Percentiles rank a stretch among this genome's conserved stretches.
Evolutionary conservation across 2,329 filamentous ascomycete genomes (phyloP).

Genomic region (Talaromyces albobiverticillius): DNA sequence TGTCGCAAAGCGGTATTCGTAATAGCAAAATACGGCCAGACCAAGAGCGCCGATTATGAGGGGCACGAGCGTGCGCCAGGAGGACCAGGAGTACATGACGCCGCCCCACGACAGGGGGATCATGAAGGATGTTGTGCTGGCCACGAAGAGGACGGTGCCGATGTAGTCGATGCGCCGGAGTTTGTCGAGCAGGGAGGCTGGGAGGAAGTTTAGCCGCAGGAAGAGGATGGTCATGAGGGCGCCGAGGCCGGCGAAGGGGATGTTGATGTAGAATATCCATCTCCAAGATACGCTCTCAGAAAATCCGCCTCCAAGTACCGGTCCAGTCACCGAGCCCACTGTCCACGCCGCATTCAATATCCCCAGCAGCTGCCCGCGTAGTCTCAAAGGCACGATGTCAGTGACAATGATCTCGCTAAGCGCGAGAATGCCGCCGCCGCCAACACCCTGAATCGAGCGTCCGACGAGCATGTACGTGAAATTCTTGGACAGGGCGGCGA

Average conservation of each 20-base stretch:
- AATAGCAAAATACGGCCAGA: constrained; percentile 21
- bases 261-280: constrained; percentile 34
- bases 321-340: constrained; percentile 47
- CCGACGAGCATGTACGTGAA: constrained; percentile 52
- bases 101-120: constrained; percentile 32
- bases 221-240: constrained; percentile 25
- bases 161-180: constrained; percentile 27
- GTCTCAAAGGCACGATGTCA: constrained; percentile 44
- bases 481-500: constrained; percentile 49
- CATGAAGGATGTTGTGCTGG: constrained; percentile 27
- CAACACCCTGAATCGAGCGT: constrained; percentile 55
- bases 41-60: constrained; percentile 27
- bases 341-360: constrained; percentile 22
- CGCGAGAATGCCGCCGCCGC: constrained; percentile 43
- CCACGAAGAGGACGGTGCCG: constrained; percentile 28
- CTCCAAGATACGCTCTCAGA: constrained; percentile 26
- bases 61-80: constrained; percentile 27
- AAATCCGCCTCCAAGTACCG: constrained; percentile 36
- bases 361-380: constrained; percentile 28
- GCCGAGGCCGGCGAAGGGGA: constrained; percentile 25
- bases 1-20: constrained; percentile 13
- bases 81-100: constrained; percentile 27
- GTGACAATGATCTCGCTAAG: constrained; percentile 46
- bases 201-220: constrained; percentile 39
- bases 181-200: constrained; percentile 45